phyloP scores from a whole-genome alignment of 331 rosid genomes.

The Pyrus hybrid region DNA sequence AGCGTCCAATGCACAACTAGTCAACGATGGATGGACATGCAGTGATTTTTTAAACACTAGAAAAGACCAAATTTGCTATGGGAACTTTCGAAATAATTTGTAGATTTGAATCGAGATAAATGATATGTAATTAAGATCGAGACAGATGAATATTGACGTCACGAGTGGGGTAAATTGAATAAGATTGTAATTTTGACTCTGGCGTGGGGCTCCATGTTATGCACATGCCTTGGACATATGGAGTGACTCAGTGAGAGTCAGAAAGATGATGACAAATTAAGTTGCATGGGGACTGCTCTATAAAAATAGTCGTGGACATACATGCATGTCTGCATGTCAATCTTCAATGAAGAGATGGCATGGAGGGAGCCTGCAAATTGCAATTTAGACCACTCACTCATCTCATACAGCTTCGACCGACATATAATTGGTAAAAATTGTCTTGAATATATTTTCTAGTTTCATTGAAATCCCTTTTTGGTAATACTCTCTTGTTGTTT shows the following conservation, averaged over 20 bases:
- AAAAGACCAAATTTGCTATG: no score
- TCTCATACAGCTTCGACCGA: not conserved
- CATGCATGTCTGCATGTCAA: not conserved
- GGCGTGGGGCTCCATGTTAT: no score
- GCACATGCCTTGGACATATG: no score
- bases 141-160: no score
- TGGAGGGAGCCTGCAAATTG: not conserved
- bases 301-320: not conserved
- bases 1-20: no score
- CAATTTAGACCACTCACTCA: not conserved
- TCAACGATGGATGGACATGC: no score
- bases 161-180: not conserved
- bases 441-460: not conserved
- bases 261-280: not conserved
- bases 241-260: no score
- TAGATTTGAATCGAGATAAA: not conserved
- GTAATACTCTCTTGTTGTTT: not conserved
- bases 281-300: no score
- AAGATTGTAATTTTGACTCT: not conserved
- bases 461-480: not conserved
- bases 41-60: no score
- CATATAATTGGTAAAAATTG: not conserved
- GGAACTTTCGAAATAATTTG: no score
- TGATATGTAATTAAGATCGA: no score
- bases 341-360: not conserved